Percentiles rank a stretch among this genome's conserved stretches.
Conservation (phyloP, 306 rosid species). For the Delonix regia region DNA sequence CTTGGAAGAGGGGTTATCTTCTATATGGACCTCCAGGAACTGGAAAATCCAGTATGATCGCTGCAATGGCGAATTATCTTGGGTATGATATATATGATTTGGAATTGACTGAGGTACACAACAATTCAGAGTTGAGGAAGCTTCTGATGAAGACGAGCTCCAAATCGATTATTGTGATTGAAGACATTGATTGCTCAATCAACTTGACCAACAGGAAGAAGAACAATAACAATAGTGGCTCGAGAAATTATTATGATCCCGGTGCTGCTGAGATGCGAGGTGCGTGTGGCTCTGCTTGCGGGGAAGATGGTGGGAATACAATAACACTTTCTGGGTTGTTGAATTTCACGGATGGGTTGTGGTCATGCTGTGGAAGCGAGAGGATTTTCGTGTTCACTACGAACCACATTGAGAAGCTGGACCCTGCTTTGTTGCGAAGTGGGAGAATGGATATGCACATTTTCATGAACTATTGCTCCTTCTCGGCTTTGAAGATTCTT, state of each 20-base stretch:
- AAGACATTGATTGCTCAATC: conserved; percentile 91
- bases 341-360: conserved; percentile 92
- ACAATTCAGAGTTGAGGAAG: conserved; percentile 84
- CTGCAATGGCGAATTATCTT: conserved; percentile 89
- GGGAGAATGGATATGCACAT: conserved; percentile 99
- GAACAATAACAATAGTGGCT: background rate
- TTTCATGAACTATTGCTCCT: conserved; percentile 78
- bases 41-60: conserved; percentile 95
- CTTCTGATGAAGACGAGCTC: conserved; percentile 93
- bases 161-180: conserved; percentile 86
- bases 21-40: conserved; percentile 94
- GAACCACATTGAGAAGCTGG: conserved; percentile 96
- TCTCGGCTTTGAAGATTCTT: conserved; percentile 71
- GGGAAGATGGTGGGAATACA: conserved; percentile 65
- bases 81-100: conserved; percentile 92
- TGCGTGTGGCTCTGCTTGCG: conserved; percentile 34
- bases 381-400: conserved; percentile 92
- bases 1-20: conserved; percentile 95
- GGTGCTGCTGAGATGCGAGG: conserved; percentile 41
- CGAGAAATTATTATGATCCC: conserved; percentile 43
- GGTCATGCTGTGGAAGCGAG: conserved; percentile 99
- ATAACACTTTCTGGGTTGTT: conserved; percentile 88
- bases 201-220: conserved; percentile 65
- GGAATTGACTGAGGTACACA: conserved; percentile 89
- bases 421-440: conserved; percentile 83